A percentile compares a stretch with the other conserved stretches of the same genome.
phyloP scores from a whole-genome alignment of 23 red algal genomes.

The Gracilaria vermiculophylla region DNA sequence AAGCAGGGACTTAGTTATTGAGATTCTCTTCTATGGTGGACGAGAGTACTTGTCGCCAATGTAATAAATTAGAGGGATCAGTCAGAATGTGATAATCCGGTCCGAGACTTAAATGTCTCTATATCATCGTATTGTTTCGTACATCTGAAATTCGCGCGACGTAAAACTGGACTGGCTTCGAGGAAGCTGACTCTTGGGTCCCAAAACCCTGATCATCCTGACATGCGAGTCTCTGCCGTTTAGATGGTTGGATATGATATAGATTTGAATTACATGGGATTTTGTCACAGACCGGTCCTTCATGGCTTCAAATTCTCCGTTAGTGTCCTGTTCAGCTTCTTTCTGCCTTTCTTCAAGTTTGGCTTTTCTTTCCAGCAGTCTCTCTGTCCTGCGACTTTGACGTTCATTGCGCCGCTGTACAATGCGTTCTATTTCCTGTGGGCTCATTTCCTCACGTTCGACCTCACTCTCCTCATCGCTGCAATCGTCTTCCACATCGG shows the following conservation, averaged over 20 bases:
- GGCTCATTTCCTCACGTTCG: constrained; percentile 27
- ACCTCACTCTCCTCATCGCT: constrained; percentile 40
- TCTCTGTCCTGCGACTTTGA: background rate
- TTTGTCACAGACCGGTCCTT: constrained; percentile 41
- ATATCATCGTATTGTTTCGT: constrained; percentile 30
- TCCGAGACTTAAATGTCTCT: background rate
- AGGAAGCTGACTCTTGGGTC: constrained; percentile 33
- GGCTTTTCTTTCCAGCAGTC: background rate
- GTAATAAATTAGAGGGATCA: no score
- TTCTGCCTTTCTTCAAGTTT: background rate
- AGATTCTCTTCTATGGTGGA: no score
- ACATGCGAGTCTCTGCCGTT: constrained; percentile 82
- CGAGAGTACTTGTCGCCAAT: no score
- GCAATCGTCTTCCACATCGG: constrained; percentile 28
- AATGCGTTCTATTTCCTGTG: background rate
- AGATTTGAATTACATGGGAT: constrained; percentile 63
- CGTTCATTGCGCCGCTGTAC: background rate
- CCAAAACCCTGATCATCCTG: constrained; percentile 54
- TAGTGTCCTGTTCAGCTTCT: constrained; percentile 1
- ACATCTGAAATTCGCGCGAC: constrained; percentile 55
- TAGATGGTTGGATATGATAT: constrained; percentile 72
- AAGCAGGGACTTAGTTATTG: no score
- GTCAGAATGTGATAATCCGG: no score
- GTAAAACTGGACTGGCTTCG: constrained; percentile 1
- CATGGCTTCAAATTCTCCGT: constrained; percentile 28